Conservation (phyloP, 2,329 filamentous ascomycete species). For the Neospermospora avenae region DNA sequence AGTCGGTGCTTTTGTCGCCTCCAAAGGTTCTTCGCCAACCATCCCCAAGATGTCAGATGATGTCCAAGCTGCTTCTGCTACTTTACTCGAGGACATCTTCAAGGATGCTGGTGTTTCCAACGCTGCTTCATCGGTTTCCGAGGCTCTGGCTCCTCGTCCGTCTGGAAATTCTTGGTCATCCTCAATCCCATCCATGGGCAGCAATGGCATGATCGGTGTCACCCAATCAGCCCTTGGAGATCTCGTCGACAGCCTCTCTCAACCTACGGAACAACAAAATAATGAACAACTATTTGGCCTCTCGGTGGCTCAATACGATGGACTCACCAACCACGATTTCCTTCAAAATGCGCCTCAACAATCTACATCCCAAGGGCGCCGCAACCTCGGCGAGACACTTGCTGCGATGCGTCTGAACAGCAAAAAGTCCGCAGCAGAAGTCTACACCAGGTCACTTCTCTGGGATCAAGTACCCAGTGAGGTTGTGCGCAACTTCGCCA, state of each 20-base stretch:
- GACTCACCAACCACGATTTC: slow-evolving; percentile 74
- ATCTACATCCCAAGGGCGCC: slow-evolving; percentile 60
- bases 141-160: slow-evolving; percentile 47
- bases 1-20: slow-evolving; percentile 92
- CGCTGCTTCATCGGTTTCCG: slow-evolving; percentile 41
- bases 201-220: slow-evolving; percentile 46
- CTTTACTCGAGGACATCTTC: slow-evolving; percentile 75
- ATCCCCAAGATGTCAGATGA: slow-evolving; percentile 79
- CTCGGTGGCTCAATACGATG: slow-evolving; percentile 83
- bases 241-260: slow-evolving; percentile 65
- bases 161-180: slow-evolving; percentile 48
- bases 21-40: slow-evolving; percentile 70
- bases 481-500: slow-evolving; percentile 87
- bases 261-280: slow-evolving; percentile 79
- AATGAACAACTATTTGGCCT: slow-evolving; percentile 86
- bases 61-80: slow-evolving; percentile 72
- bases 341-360: slow-evolving; percentile 52
- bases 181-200: slow-evolving; percentile 40
- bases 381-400: slow-evolving; percentile 77
- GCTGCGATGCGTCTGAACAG: slow-evolving; percentile 70
- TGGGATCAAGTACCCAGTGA: slow-evolving; percentile 93
- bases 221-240: slow-evolving; percentile 61
- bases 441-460: slow-evolving; percentile 87
- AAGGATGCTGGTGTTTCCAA: slow-evolving; percentile 67
- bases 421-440: slow-evolving; percentile 76